Conservation (phyloP, 1,284 basidiomycete species). For the Xerocomus amazonicus region DNA sequence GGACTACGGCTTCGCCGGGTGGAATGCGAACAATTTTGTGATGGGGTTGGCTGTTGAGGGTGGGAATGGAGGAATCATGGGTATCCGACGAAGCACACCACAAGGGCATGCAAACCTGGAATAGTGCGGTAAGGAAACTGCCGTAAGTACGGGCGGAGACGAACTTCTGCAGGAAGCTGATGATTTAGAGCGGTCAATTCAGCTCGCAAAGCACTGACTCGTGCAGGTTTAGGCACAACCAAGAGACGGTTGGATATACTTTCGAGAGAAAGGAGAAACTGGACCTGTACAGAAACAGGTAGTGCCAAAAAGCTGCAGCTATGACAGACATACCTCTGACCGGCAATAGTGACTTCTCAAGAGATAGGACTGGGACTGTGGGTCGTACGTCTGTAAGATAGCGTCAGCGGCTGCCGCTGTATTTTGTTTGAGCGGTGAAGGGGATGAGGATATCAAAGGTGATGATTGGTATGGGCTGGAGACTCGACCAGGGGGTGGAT, state of each 20-base stretch:
- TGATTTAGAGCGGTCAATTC: constrained; percentile 97
- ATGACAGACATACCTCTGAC: constrained; percentile 69
- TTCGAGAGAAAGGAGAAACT: constrained; percentile 87
- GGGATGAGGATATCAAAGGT: constrained; percentile 56
- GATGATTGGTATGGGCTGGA: constrained; percentile 60
- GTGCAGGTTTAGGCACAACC: constrained; percentile 90
- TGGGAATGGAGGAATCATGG: constrained; percentile 35
- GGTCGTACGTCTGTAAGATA: constrained; percentile 64
- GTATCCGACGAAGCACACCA: constrained; percentile 84
- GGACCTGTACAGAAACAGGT: constrained; percentile 46
- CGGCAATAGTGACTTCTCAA: constrained; percentile 87
- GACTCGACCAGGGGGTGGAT: constrained; percentile 38
- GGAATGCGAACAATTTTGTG: constrained; percentile 97
- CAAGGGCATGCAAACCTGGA: constrained; percentile 91
- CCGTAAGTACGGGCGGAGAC: constrained; percentile 16
- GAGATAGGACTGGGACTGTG: constrained; percentile 66
- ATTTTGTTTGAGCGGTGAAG: constrained; percentile 43
- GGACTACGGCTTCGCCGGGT: constrained; percentile 95
- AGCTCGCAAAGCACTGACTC: constrained; percentile 92
- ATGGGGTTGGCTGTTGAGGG: constrained; percentile 60
- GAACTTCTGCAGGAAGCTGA: constrained; percentile 89
- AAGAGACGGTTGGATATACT: constrained; percentile 91
- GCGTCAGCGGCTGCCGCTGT: constrained; percentile 46
- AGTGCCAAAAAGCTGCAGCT: background rate
- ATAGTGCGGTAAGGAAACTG: constrained; percentile 7